phyloP scores from a whole-genome alignment of 2,329 filamentous ascomycete genomes.

The Colletotrichum aenigma region DNA sequence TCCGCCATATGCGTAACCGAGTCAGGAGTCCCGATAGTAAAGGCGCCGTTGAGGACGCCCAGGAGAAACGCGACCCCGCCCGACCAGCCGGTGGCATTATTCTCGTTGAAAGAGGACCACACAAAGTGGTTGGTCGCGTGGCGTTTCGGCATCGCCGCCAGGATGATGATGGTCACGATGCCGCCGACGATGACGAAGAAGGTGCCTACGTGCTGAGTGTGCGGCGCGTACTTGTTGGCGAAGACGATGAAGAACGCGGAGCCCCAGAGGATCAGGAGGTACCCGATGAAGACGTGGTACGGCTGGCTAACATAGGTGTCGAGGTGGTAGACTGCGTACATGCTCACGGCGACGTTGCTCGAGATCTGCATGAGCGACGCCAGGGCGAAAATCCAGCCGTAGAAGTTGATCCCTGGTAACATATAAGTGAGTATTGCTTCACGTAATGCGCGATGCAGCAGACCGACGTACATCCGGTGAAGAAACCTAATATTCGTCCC shows the following conservation, averaged over 20 bases:
- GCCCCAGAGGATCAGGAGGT: conserved; percentile 59
- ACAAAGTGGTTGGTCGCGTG: conserved; percentile 58
- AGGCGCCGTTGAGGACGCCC: conserved; percentile 71
- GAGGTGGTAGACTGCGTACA: conserved; percentile 64
- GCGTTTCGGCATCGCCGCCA: conserved; percentile 53
- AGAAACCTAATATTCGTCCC: conserved; percentile 56
- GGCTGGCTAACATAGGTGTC: conserved; percentile 50
- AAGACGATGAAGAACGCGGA: conserved; percentile 58
- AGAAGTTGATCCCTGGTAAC: conserved; percentile 53
- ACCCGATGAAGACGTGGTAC: conserved; percentile 66
- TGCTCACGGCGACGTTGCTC: conserved; percentile 62
- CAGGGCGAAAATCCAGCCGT: conserved; percentile 66
- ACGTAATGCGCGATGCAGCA: background rate
- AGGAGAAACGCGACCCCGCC: conserved; percentile 68
- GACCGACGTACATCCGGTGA: conserved; percentile 34
- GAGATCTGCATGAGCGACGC: conserved; percentile 63
- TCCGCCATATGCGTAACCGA: conserved; percentile 67
- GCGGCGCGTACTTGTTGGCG: conserved; percentile 59
- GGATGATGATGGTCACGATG: conserved; percentile 57
- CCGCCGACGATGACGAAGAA: conserved; percentile 59
- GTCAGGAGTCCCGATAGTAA: conserved; percentile 69
- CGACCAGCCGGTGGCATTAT: conserved; percentile 56
- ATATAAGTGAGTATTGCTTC: background rate
- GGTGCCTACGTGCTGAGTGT: conserved; percentile 56
- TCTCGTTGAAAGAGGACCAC: conserved; percentile 52